A percentile compares a stretch with the other conserved stretches of the same genome.
phyloP scores from a whole-genome alignment of 1,284 basidiomycete species.

The Mycena sp. region DNA sequence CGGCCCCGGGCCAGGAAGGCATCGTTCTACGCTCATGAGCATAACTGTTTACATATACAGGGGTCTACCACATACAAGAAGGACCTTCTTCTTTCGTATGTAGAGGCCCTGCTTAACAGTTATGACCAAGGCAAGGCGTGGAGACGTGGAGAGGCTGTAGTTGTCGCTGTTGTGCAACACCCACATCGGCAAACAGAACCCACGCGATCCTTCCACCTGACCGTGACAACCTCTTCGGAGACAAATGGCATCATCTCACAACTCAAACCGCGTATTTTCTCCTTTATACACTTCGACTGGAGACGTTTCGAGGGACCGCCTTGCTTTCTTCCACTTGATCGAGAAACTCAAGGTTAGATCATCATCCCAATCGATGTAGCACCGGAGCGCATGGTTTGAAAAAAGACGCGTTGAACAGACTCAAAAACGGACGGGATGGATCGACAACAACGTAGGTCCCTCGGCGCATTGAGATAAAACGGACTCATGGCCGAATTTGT shows the following conservation, averaged over 20 bases:
- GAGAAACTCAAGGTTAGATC: constrained; percentile 82
- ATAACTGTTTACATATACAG: no score
- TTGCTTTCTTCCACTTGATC: constrained; percentile 90
- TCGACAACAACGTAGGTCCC: constrained; percentile 75
- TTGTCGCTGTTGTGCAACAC: neutral
- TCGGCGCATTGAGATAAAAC: neutral
- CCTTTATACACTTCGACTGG: constrained; percentile 67
- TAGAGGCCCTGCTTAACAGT: no score
- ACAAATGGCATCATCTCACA: neutral
- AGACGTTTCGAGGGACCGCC: constrained; percentile 67
- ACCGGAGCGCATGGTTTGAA: neutral
- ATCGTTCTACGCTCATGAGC: no score
- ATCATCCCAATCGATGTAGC: neutral
- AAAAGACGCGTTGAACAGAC: constrained; percentile 59
- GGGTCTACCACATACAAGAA: no score
- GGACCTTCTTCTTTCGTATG: no score
- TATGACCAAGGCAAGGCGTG: no score
- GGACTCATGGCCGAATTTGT: neutral
- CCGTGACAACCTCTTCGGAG: constrained; percentile 1
- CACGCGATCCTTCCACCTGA: constrained; percentile 6
- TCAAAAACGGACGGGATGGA: constrained; percentile 95
- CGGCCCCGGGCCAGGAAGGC: no score
- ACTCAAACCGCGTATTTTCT: constrained; percentile 47
- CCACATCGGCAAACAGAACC: neutral
- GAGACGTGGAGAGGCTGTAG: no score